A percentile compares a stretch with the other conserved stretches of the same genome.
These are phyloP conservation scores for Basidiobolus meristosporus DNA, from an alignment of 371 early-diverging fungal genomes.

Conservation along the genomic window DNA sequence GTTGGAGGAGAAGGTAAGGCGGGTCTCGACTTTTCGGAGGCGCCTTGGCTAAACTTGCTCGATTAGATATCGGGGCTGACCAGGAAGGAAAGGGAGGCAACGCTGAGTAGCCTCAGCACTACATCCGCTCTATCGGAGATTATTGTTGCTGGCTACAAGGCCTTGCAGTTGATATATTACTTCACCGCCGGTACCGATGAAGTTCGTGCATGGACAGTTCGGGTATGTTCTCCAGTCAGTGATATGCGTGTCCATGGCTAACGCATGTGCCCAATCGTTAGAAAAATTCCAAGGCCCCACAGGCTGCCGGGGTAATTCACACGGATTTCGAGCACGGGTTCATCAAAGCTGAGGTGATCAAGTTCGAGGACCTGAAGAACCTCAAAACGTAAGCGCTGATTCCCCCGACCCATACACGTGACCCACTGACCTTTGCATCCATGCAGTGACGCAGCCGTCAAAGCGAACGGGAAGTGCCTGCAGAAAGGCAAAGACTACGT, in stretches of 20 bases:
- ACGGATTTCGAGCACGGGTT: constrained; percentile 95
- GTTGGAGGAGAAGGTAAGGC: too few relatives aligned
- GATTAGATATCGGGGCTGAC: too few relatives aligned
- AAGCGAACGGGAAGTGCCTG: constrained; percentile 83
- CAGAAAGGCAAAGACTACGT: constrained; percentile 92
- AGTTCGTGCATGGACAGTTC: constrained; percentile 91
- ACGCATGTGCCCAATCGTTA: too few relatives aligned
- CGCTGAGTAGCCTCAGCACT: constrained; percentile 34
- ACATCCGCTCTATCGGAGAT: constrained; percentile 74
- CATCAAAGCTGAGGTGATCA: constrained; percentile 95
- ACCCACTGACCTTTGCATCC: too few relatives aligned
- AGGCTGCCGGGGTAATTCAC: constrained; percentile 94
- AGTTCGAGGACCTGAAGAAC: constrained; percentile 68
- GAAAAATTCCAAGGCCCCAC: constrained; percentile 72
- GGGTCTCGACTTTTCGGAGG: too few relatives aligned
- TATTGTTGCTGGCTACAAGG: constrained; percentile 78
- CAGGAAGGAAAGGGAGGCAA: constrained; percentile 36
- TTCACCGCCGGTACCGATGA: constrained; percentile 95
- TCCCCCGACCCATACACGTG: too few relatives aligned
- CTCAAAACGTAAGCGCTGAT: too few relatives aligned
- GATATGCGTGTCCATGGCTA: too few relatives aligned
- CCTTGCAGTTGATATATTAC: constrained; percentile 83
- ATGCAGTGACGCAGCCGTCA: constrained; percentile 84
- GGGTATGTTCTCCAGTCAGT: too few relatives aligned
- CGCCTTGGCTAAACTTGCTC: too few relatives aligned